Evolutionary conservation across 768 basidiomycete genomes (phyloP).

Genomic region (Chalciporus sphaerocephalus): DNA sequence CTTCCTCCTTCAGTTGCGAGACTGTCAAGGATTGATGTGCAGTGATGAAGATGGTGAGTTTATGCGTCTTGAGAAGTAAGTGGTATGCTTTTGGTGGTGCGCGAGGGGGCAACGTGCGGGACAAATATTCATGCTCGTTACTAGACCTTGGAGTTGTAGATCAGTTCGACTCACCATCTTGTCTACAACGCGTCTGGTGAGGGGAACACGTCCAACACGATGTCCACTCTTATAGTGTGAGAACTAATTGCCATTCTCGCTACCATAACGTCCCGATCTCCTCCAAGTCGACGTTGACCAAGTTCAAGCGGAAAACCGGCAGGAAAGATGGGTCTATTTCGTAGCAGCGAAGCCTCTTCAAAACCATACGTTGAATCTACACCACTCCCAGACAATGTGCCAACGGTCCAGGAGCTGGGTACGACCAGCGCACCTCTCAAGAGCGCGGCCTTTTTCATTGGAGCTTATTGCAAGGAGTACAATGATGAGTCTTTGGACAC

Average conservation of each 20-base stretch:
- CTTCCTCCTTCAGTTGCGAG: conserved; percentile 57
- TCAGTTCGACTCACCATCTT: conserved; percentile 18
- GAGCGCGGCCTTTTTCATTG: conserved; percentile 96
- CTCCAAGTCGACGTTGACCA: conserved; percentile 15
- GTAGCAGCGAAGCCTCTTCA: conserved; percentile 43
- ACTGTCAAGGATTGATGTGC: conserved; percentile 52
- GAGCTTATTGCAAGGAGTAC: conserved; percentile 90
- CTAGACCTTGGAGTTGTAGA: neutral
- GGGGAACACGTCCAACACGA: neutral
- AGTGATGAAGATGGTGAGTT: conserved; percentile 59
- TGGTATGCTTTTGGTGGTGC: conserved; percentile 60
- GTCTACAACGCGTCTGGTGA: neutral
- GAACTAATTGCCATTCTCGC: conserved; percentile 25
- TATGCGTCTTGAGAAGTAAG: conserved; percentile 70
- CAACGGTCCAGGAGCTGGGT: conserved; percentile 85
- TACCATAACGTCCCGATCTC: conserved; percentile 5
- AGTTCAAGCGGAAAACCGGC: conserved; percentile 7
- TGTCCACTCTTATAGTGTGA: conserved; percentile 5
- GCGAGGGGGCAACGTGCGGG: conserved; percentile 43
- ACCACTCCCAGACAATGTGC: conserved; percentile 60
- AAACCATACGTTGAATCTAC: conserved; percentile 60
- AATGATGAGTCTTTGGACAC: conserved; percentile 64
- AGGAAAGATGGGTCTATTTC: conserved; percentile 49
- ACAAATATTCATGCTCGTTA: neutral
- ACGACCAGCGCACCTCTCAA: conserved; percentile 90